Percentiles rank a stretch among this genome's conserved stretches.
Evolutionary conservation across 371 early-diverging fungal genomes (phyloP).

Genomic region (Actinomortierella wolfii): DNA sequence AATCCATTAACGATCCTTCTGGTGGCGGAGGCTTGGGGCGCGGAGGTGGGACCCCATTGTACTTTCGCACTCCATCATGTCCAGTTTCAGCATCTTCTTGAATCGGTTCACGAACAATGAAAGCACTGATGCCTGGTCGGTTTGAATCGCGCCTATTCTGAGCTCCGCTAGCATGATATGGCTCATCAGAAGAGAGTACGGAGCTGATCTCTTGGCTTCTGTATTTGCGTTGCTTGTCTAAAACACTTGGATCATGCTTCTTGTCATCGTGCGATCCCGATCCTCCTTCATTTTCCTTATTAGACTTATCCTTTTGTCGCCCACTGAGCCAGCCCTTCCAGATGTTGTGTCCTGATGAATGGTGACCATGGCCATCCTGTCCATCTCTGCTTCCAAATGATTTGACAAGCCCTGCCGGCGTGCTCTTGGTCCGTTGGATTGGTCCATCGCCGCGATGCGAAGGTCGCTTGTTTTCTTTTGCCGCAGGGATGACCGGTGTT

Average conservation of each 20-base stretch:
- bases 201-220: constrained; percentile 28
- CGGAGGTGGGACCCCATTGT: constrained; percentile 16
- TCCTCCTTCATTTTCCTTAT: not conserved
- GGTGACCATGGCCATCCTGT: constrained; percentile 9
- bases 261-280: constrained; percentile 17
- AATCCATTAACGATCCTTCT: constrained; percentile 34
- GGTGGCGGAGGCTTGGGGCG: constrained; percentile 36
- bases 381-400: constrained; percentile 1
- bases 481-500: constrained; percentile 1
- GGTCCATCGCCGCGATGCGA: constrained; percentile 16
- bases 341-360: constrained; percentile 21
- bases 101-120: constrained; percentile 4
- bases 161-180: not conserved
- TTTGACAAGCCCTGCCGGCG: constrained; percentile 22
- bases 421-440: constrained; percentile 37
- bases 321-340: constrained; percentile 36
- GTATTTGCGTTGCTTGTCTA: constrained; percentile 37
- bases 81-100: constrained; percentile 9
- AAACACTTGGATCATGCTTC: constrained; percentile 18
- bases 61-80: constrained; percentile 12
- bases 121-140: constrained; percentile 6
- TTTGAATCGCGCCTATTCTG: constrained; percentile 8
- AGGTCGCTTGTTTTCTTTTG: constrained; percentile 6
- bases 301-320: constrained; percentile 16
- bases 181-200: too few species aligned